phyloP scores from a whole-genome alignment of 1,284 basidiomycete species.

The Microbotryomycetes sp. region DNA sequence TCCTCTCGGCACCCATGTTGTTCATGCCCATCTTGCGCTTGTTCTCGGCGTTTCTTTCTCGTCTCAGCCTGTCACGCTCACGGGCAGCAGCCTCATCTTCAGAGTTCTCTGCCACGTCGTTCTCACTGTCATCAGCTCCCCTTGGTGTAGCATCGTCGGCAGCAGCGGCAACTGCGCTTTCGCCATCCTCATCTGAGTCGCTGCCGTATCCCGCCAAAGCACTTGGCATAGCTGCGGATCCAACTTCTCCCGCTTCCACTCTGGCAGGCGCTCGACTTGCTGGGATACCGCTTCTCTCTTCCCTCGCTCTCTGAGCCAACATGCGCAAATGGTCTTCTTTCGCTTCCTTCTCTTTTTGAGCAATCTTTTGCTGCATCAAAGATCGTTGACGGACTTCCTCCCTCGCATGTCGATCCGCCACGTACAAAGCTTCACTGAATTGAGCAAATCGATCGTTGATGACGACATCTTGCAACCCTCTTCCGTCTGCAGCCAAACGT shows the following conservation, averaged over 20 bases:
- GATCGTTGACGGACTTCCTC: conserved; percentile 95
- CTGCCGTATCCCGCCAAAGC: conserved; percentile 58
- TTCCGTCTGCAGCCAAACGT: conserved; percentile 92
- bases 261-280: conserved; percentile 37
- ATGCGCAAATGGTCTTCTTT: conserved; percentile 94
- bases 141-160: conserved; percentile 38
- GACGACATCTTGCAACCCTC: conserved; percentile 93
- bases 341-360: conserved; percentile 92
- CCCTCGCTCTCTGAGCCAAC: conserved; percentile 88
- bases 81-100: conserved; percentile 78
- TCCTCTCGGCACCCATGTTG: conserved; percentile 96
- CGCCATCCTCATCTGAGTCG: conserved; percentile 19
- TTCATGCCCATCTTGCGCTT: conserved; percentile 98
- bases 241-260: conserved; percentile 43
- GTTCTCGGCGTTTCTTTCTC: conserved; percentile 84
- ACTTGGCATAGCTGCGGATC: conserved; percentile 56
- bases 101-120: conserved; percentile 48
- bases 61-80: conserved; percentile 82
- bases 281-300: conserved; percentile 75
- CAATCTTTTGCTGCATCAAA: conserved; percentile 96
- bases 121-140: conserved; percentile 46
- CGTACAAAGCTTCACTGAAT: conserved; percentile 90
- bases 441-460: conserved; percentile 99
- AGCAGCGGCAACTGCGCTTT: conserved; percentile 3
- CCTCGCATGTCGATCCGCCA: conserved; percentile 95